Evolutionary conservation across 768 basidiomycete genomes (phyloP), one percentile per base, ranked within the genome.

Genomic region (Megacollybia marginata): DNA sequence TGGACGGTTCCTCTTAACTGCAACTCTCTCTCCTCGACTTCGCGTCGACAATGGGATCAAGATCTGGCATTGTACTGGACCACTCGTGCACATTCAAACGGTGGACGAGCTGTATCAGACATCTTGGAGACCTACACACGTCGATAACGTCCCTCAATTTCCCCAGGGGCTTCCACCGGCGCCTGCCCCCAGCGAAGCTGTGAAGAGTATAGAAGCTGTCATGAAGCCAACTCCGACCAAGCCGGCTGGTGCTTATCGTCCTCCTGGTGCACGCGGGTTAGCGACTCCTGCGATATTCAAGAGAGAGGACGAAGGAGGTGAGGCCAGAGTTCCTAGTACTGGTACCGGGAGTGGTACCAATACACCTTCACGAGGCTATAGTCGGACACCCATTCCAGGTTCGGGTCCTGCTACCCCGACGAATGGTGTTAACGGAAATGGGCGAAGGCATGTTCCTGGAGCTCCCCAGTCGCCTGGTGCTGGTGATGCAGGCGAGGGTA

Each of bases 31-130:
- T 15, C 96, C 96, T 0, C 82, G 96, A 19, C 70, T 98, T 45
- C 83, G 96, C 35, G 96, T 99, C 52, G 96, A 99, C 70, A 98
- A 98, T 57, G 93, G 94, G 1, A 82, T 98, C 65, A 96, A 94
- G 70, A 76, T 99, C 52, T 97, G 87, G 88, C 93, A 95, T 64
- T 93, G 90, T 64, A 76, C 83, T 0, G 94, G 96, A 9, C 76
- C 82, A 1, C 78, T 98, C n/a, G 62, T 96, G 48, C 92, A 97
- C 54, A 70, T 88, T 16, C 91, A 96, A 62, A 60, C 71, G 44
- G 67, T 82, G 48, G 92, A 96, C 4, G 95, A 98, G 62, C 76
- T 96, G 12, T 98, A 97, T 65, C 92, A 96, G 67, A 76, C 80
- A 0, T 71, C 79, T 1, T 95, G 92, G 93, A 72, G 88, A 32